phyloP scores from a whole-genome alignment of 1,139 yeast genomes.

The Magnusiomyces magnusii region DNA sequence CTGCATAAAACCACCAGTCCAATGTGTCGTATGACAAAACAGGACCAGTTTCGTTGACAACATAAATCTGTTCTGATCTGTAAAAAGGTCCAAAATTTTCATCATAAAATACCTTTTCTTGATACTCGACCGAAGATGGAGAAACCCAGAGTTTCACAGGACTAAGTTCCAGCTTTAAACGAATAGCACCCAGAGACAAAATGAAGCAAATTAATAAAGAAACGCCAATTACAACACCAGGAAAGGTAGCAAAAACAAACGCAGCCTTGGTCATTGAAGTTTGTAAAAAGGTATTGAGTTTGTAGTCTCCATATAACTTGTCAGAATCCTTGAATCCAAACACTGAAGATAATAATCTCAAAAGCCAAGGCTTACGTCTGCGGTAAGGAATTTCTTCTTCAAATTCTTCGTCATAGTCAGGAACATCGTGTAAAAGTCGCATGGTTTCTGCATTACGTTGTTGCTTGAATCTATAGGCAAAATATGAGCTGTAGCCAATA shows the following conservation, averaged over 20 bases:
- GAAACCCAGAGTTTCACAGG: slow-evolving; percentile 91
- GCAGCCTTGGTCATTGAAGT: slow-evolving; percentile 45
- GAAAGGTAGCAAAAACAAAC: slow-evolving; percentile 36
- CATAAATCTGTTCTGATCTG: slow-evolving; percentile 75
- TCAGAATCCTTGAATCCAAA: slow-evolving; percentile 17
- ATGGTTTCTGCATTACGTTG: slow-evolving; percentile 18
- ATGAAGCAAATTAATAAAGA: slow-evolving; percentile 41
- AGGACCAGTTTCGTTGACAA: slow-evolving; percentile 61
- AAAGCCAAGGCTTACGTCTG: slow-evolving; percentile 2
- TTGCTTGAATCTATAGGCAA: slow-evolving; percentile 15
- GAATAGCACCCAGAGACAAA: slow-evolving; percentile 47
- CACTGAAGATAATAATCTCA: slow-evolving; percentile 7
- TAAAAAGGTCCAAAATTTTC: slow-evolving; percentile 85
- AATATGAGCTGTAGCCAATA: slow-evolving; percentile 29
- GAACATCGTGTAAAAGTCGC: slow-evolving; percentile 21
- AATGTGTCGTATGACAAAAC: slow-evolving; percentile 59
- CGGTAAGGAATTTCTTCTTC: slow-evolving; percentile 6
- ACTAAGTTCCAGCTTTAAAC: slow-evolving; percentile 58
- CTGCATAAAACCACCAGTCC: slow-evolving; percentile 84
- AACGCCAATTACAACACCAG: slow-evolving; percentile 45
- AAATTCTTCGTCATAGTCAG: slow-evolving; percentile 25
- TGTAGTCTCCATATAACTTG: slow-evolving; percentile 32
- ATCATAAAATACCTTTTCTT: slow-evolving; percentile 66
- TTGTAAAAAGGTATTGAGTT: slow-evolving; percentile 41
- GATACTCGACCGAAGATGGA: slow-evolving; percentile 61